phyloP scores from a whole-genome alignment of 495 filamentous ascomycete genomes.

The Hypoxylon fuscum region DNA sequence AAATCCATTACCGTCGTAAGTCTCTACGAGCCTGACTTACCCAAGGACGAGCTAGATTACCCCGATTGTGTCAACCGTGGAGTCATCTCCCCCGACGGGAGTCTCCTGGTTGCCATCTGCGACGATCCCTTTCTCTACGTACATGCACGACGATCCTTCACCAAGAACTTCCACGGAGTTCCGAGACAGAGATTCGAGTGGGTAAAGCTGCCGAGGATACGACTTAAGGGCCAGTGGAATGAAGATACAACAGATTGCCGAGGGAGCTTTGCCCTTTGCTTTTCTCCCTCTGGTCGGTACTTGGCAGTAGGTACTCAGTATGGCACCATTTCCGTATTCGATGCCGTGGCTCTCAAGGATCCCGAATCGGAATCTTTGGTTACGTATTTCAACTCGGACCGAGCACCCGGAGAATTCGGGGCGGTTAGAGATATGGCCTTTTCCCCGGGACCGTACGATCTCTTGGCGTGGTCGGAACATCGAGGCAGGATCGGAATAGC shows the following conservation, averaged over 20 bases:
- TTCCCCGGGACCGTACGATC: constrained; percentile 86
- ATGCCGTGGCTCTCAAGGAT: constrained; percentile 49
- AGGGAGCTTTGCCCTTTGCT: constrained; percentile 65
- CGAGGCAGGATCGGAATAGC: constrained; percentile 83
- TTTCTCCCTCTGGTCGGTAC: constrained; percentile 60
- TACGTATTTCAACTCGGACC: constrained; percentile 63
- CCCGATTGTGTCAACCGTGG: constrained; percentile 90
- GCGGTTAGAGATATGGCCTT: constrained; percentile 93
- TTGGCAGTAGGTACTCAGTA: constrained; percentile 67
- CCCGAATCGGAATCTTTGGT: constrained; percentile 51
- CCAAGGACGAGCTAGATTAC: constrained; percentile 73
- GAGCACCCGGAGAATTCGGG: constrained; percentile 68
- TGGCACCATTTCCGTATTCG: constrained; percentile 63
- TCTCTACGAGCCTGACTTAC: constrained; percentile 53
- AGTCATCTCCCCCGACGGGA: constrained; percentile 87
- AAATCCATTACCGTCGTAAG: constrained; percentile 82
- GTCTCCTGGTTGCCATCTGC: constrained; percentile 81
- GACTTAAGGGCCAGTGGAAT: constrained; percentile 58
- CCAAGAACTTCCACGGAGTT: constrained; percentile 42
- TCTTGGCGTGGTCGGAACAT: constrained; percentile 93
- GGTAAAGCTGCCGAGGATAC: constrained; percentile 51
- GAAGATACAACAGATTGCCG: constrained; percentile 57
- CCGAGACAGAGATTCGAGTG: constrained; percentile 47
- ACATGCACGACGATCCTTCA: constrained; percentile 61
- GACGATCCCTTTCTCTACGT: constrained; percentile 87